Evolutionary conservation across 805 yeast species (phyloP), one percentile per base, ranked within the genome.

Genomic region (Hyphopichia homilentoma): DNA sequence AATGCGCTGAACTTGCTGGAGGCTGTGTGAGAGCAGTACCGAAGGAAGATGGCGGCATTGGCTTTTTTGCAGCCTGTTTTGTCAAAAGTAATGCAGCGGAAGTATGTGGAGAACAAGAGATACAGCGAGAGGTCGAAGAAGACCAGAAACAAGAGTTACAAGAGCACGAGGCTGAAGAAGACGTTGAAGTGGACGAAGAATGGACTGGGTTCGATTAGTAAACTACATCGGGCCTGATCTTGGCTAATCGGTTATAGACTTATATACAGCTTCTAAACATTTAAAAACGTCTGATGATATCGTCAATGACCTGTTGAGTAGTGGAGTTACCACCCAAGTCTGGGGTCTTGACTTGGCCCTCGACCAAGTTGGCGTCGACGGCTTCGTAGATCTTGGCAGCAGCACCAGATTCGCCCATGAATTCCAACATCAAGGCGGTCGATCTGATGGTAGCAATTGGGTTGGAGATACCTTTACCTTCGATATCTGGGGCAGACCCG

Each of bases 391-490:
- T 93, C 51, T 81, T 78, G 42, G 94, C 87, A 41, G 98, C 97
- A 34, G 96, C 85, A 45, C 79, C 79, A 26, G 84, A 65, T 67
- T 83, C 76, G 40, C 97, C 97, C 79, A 93, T 78, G 70, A 93
- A 90, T 68, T 93, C 97, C 62, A 93, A 78, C 95, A 93, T 82
- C 59, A 93, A 73, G 36, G 97, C 98, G 38, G 97, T 81, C 19
- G 98, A 93, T 69, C 98, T 82, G 58, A 93, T 90, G 32, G 98
- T 93, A 36, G 98, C 98, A 53, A 93, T 81, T 45, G 98, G 98
- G 75, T 90, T 90, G 33, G 96, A 77, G 50, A 87, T 85, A 51
- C 93, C 93, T 63, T 75, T 81, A 50, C 98, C 98, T 59, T 89
- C 96, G 47, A 93, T 93, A 61, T 93, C 98, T 36, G 98, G 98